Conservation (phyloP, 164 flowering plant genomes). For the Stephania yunnanensis region DNA sequence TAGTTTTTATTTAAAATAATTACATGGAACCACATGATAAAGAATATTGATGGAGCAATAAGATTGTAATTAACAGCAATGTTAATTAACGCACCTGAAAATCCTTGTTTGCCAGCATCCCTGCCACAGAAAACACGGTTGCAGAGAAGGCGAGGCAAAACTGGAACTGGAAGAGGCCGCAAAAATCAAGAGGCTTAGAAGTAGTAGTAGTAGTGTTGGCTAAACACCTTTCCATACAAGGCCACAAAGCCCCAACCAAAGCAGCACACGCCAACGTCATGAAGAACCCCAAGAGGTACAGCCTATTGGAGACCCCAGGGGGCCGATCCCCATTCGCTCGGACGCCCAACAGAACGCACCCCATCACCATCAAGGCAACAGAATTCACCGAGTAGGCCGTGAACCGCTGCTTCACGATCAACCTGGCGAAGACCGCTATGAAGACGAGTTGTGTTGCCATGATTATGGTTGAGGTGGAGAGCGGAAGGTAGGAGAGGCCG, state of each 20-base stretch:
- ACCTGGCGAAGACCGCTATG: background rate
- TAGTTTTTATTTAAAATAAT: too few species aligned
- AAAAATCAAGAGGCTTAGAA: background rate
- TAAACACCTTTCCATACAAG: constrained; percentile 4
- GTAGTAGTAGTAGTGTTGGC: background rate
- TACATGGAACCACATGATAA: too few species aligned
- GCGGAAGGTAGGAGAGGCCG: constrained; percentile 9
- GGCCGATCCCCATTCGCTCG: background rate
- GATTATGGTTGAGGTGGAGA: constrained; percentile 13
- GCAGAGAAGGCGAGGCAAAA: constrained; percentile 1
- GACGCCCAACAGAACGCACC: constrained; percentile 4
- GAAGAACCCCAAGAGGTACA: constrained; percentile 10
- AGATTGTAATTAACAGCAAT: too few species aligned
- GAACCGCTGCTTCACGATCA: constrained; percentile 14
- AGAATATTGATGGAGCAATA: too few species aligned
- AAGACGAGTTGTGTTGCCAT: constrained; percentile 11
- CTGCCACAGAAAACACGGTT: background rate
- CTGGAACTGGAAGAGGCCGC: constrained; percentile 3
- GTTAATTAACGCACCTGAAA: background rate
- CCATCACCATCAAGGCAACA: constrained; percentile 10
- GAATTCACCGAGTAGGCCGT: constrained; percentile 10
- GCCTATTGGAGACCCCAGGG: constrained; percentile 1
- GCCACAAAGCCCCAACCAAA: constrained; percentile 2
- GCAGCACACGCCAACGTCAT: constrained; percentile 8
- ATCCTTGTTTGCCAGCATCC: background rate